Percentiles rank a stretch among this genome's conserved stretches.
Conservation (phyloP, 192 early-diverging fungal genomes). For the Phycomyces blakesleeanus region DNA sequence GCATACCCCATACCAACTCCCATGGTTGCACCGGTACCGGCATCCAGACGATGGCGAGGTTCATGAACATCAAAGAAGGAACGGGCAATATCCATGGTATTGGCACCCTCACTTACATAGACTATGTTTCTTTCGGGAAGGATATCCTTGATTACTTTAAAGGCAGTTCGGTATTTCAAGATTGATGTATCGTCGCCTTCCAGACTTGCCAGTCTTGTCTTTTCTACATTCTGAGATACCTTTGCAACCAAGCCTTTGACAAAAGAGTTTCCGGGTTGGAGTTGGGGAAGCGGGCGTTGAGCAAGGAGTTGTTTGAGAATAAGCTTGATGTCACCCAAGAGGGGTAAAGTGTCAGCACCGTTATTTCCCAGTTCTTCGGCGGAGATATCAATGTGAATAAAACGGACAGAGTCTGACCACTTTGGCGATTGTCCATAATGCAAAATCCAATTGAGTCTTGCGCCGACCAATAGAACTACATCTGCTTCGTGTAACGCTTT, state of each 20-base stretch:
- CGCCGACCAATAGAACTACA: constrained; percentile 66
- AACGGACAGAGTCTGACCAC: constrained; percentile 49
- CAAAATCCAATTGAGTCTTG: constrained; percentile 71
- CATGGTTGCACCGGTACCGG: constrained; percentile 75
- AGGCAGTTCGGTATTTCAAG: constrained; percentile 68
- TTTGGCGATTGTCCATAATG: constrained; percentile 61
- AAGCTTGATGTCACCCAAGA: constrained; percentile 58
- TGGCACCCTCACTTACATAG: constrained; percentile 71
- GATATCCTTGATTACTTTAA: constrained; percentile 56
- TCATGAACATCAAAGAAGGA: constrained; percentile 60
- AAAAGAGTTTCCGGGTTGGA: constrained; percentile 13
- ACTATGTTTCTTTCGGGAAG: constrained; percentile 51
- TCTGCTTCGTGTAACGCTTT: constrained; percentile 62
- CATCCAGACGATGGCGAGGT: constrained; percentile 65
- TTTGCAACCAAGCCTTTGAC: constrained; percentile 30
- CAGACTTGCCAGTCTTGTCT: constrained; percentile 33
- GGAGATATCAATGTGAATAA: constrained; percentile 69
- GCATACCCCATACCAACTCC: constrained; percentile 76
- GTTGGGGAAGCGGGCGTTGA: not conserved
- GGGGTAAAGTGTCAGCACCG: constrained; percentile 40
- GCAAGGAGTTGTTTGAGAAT: constrained; percentile 50
- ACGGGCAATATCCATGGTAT: constrained; percentile 78
- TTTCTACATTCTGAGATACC: constrained; percentile 40
- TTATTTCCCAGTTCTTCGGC: constrained; percentile 65
- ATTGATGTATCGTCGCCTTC: constrained; percentile 42